Conservation (phyloP, 345 rosid species). For the Salix udensis region DNA sequence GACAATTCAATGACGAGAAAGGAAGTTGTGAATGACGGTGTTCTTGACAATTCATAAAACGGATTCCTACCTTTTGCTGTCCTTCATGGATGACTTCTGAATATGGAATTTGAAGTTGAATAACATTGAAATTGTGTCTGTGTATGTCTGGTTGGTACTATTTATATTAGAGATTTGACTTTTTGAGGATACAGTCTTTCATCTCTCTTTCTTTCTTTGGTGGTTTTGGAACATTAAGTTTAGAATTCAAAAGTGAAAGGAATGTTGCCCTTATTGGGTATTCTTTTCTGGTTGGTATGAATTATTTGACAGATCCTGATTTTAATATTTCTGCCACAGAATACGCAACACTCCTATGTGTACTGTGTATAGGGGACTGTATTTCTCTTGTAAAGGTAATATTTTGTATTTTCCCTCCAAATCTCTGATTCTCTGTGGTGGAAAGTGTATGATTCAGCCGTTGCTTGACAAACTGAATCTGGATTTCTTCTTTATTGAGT, state of each 20-base stretch:
- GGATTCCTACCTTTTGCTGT: no score
- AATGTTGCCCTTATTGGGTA: background rate
- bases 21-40: slow-evolving; percentile 7
- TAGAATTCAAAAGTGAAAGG: background rate
- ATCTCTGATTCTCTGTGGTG: background rate
- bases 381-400: slow-evolving; percentile 64
- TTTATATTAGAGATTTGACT: background rate
- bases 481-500: background rate
- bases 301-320: background rate
- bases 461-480: background rate
- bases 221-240: background rate
- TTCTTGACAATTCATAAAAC: slow-evolving; percentile 7
- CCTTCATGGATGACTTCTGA: no score
- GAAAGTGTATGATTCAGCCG: background rate
- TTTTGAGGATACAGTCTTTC: background rate
- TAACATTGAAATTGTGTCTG: no score
- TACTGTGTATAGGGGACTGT: slow-evolving; percentile 53
- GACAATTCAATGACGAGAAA: slow-evolving; percentile 6
- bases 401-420: background rate
- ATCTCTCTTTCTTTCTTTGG: background rate
- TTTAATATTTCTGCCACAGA: slow-evolving; percentile 38
- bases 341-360: slow-evolving; percentile 43
- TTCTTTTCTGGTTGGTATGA: background rate
- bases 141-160: slow-evolving; percentile 29
- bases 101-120: no score